phyloP scores from a whole-genome alignment of 2,329 filamentous ascomycete genomes.

The Penicillium sp. region DNA sequence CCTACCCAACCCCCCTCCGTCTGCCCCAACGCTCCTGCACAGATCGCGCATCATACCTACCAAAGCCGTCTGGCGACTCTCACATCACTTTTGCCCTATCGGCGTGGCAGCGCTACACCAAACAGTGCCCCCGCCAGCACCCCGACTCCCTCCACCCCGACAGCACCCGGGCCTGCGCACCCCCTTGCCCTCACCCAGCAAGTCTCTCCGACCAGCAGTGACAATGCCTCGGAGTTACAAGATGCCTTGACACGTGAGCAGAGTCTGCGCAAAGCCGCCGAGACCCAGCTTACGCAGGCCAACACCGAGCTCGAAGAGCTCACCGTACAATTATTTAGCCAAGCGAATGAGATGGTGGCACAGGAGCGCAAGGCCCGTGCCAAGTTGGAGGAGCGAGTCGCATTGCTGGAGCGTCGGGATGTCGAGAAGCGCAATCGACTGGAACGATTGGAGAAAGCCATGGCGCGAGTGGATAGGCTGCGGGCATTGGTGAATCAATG shows the following conservation, averaged over 20 bases:
- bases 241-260: conserved; percentile 52
- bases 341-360: conserved; percentile 63
- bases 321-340: conserved; percentile 54
- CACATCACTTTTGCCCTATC: conserved; percentile 37
- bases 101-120: conserved; percentile 33
- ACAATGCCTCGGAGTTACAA: conserved; percentile 44
- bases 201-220: conserved; percentile 20
- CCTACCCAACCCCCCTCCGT: conserved; percentile 27
- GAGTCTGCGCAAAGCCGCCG: conserved; percentile 51
- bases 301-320: conserved; percentile 57
- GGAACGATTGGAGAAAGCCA: conserved; percentile 51
- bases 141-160: conserved; percentile 20
- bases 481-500: conserved; percentile 46
- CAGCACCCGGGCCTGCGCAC: conserved; percentile 8
- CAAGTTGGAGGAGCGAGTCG: conserved; percentile 46
- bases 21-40: conserved; percentile 20
- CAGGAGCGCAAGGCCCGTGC: conserved; percentile 54
- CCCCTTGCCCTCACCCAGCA: conserved; percentile 11
- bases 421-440: conserved; percentile 49
- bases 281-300: conserved; percentile 50
- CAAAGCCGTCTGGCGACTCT: conserved; percentile 37
- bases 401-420: conserved; percentile 43
- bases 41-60: conserved; percentile 22
- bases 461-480: conserved; percentile 54
- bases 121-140: conserved; percentile 22